Conservation (phyloP, 2,329 filamentous ascomycete species). For the Penicillium rolfsii region DNA sequence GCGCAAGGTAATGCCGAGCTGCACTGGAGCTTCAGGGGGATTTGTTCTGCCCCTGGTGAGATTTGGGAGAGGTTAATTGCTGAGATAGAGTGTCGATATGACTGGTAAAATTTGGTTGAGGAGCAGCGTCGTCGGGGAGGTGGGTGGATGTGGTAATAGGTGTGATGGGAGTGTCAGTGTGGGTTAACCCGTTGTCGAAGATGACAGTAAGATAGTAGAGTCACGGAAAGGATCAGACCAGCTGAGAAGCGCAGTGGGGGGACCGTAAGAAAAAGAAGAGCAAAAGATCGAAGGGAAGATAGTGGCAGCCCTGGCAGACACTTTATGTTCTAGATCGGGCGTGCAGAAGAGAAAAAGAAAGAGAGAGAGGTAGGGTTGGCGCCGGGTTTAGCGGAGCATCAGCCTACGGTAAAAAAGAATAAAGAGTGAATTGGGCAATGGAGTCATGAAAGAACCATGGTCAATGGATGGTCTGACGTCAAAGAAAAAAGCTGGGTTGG, state of each 20-base stretch:
- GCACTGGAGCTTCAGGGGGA: not conserved
- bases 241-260: conserved; percentile 20
- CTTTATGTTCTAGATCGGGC: conserved; percentile 19
- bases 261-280: not conserved
- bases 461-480: conserved; percentile 22
- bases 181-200: conserved; percentile 4
- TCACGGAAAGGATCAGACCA: conserved; percentile 24
- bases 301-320: conserved; percentile 2
- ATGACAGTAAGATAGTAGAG: conserved; percentile 7
- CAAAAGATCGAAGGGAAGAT: not conserved
- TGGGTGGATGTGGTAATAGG: not conserved
- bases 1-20: not conserved
- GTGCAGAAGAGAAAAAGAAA: not conserved
- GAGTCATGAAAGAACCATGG: conserved; percentile 14
- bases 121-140: not conserved
- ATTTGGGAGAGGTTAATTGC: not conserved
- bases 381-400: conserved; percentile 1
- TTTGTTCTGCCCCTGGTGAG: not conserved
- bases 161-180: conserved; percentile 11
- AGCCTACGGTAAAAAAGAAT: conserved; percentile 22
- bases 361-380: conserved; percentile 3
- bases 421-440: conserved; percentile 15
- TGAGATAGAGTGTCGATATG: not conserved
- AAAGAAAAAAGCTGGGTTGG: conserved; percentile 11
- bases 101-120: not conserved